phyloP scores from a whole-genome alignment of 73 alveolate species.

The Stentor coeruleus region DNA sequence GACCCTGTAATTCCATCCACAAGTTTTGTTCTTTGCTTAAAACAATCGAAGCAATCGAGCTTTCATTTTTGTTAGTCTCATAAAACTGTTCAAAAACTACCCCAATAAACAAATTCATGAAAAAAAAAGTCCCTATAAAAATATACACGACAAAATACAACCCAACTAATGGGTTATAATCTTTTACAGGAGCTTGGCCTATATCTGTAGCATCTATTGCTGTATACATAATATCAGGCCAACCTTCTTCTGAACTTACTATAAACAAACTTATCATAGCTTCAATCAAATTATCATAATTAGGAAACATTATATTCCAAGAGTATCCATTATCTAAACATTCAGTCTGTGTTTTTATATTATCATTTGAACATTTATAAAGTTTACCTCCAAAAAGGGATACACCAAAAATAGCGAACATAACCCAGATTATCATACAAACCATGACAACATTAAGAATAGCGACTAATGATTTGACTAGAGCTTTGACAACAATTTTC shows the following conservation, averaged over 20 bases:
- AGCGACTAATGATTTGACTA: constrained; percentile 78
- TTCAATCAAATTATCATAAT: constrained; percentile 82
- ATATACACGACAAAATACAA: constrained; percentile 74
- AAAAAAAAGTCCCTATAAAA: constrained; percentile 87
- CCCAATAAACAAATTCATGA: constrained; percentile 91
- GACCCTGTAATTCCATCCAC: constrained; percentile 63
- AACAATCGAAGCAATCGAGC: constrained; percentile 30
- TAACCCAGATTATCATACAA: constrained; percentile 84
- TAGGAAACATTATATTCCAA: constrained; percentile 58
- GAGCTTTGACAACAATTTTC: constrained; percentile 71
- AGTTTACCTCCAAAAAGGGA: constrained; percentile 70
- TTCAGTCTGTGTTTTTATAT: constrained; percentile 26
- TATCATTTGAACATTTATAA: constrained; percentile 54
- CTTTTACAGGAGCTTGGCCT: constrained; percentile 64
- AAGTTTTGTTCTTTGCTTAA: constrained; percentile 45
- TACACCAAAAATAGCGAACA: constrained; percentile 91
- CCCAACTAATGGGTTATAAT: constrained; percentile 60
- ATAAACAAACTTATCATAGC: constrained; percentile 88
- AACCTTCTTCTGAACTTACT: constrained; percentile 84
- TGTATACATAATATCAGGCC: constrained; percentile 90
- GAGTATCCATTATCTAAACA: constrained; percentile 48
- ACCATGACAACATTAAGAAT: constrained; percentile 79
- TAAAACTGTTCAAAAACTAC: constrained; percentile 88
- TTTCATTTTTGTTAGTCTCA: constrained; percentile 37
- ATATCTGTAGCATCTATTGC: constrained; percentile 60